These are phyloP conservation scores for Syzygium malaccense DNA, from an alignment of 441 rosid species.

Conservation along the genomic window DNA sequence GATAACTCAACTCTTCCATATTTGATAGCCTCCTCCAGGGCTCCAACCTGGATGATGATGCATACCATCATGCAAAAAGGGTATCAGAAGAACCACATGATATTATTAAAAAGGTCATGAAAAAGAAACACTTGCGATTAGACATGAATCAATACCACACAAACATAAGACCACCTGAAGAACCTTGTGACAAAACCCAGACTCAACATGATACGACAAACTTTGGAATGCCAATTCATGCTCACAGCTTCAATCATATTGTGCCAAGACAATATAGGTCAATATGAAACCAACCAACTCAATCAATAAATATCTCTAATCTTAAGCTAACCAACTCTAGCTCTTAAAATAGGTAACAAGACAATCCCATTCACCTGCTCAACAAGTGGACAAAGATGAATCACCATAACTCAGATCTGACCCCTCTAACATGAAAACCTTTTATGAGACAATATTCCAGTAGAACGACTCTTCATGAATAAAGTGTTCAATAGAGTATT, in stretches of 20 bases:
- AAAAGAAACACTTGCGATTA: neutral
- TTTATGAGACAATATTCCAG: neutral
- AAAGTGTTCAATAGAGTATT: neutral
- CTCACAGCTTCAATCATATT: neutral
- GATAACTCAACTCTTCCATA: conserved; percentile 71
- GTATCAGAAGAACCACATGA: neutral
- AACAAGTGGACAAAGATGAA: neutral
- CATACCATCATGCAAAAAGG: neutral
- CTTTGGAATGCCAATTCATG: neutral
- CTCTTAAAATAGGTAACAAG: neutral
- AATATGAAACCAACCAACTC: neutral
- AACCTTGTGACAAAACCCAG: neutral
- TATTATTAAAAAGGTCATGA: neutral
- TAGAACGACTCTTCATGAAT: neutral
- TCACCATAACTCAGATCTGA: neutral
- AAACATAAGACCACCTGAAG: neutral
- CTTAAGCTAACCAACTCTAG: neutral
- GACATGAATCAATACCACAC: neutral
- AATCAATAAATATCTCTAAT: neutral
- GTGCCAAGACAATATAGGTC: neutral
- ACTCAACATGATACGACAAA: neutral
- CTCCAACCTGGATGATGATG: conserved; percentile 45
- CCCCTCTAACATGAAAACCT: neutral
- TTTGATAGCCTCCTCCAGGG: conserved; percentile 64
- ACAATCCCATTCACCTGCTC: neutral